A percentile compares a stretch with the other conserved stretches of the same genome.
Conservation (phyloP, 768 basidiomycete genomes). For the Steccherinum ochraceum region DNA sequence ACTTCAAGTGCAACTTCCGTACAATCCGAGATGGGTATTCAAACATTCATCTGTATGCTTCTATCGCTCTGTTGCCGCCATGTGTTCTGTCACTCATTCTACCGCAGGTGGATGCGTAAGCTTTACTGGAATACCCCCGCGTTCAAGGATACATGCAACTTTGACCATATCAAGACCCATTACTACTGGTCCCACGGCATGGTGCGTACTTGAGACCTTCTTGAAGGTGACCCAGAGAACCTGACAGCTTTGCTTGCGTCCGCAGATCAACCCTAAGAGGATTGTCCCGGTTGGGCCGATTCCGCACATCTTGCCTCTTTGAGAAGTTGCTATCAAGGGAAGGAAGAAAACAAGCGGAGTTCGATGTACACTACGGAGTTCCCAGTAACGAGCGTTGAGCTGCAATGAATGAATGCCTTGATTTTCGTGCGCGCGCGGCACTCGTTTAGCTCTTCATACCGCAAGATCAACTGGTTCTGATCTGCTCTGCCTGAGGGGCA, state of each 20-base stretch:
- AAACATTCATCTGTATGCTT: slow-evolving; percentile 57
- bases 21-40: slow-evolving; percentile 86
- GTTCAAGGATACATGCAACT: slow-evolving; percentile 84
- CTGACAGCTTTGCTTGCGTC: background rate
- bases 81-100: background rate
- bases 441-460: no score
- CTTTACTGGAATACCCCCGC: slow-evolving; percentile 91
- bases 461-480: no score
- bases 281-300: slow-evolving; percentile 74
- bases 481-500: no score
- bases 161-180: slow-evolving; percentile 80
- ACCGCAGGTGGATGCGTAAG: slow-evolving; percentile 67
- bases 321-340: no score
- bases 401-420: no score
- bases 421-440: no score
- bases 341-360: no score
- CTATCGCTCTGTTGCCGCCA: background rate
- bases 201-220: slow-evolving; percentile 21
- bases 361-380: no score
- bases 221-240: background rate
- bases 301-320: slow-evolving; percentile 61
- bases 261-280: slow-evolving; percentile 74
- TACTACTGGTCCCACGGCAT: slow-evolving; percentile 60
- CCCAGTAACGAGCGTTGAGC: no score
- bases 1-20: slow-evolving; percentile 92